Base-by-base conservation (phyloP, 345 rosid genomes). In the Populus nigra region DNA sequence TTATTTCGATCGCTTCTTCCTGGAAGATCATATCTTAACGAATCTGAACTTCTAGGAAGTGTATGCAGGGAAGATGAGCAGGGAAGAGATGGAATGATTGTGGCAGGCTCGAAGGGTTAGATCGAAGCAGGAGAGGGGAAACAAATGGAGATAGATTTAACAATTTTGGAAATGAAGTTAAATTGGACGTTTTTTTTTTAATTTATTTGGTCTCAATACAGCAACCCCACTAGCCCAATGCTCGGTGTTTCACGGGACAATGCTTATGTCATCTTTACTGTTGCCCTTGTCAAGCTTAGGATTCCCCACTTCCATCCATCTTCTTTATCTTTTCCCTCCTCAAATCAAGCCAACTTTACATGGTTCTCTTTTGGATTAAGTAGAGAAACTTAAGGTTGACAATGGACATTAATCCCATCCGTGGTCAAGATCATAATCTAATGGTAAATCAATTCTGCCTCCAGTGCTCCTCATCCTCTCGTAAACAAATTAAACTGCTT, bases 291-390 rank as follows among this genome's bases (percentile, higher is more conserved):
- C 87, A 83, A 85, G 86, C 88, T 86, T 84, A 69, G 90, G 90
- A 88, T 90, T 87, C 90, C 73, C 91, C 86, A 87, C 88, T 88
- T 83, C 69, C 73, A 50, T 80, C 73, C 79, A 79, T 68, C 83
- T 75, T 22, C 65, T 57, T 69, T 65, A 35, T 63, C 62, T 15
- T 75, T 80, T 70, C 70, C 74, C 76, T 77, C 67, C 85, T 77
- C 82, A 81, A 87, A 84, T 78, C 75, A 81, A 76, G 74, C 77
- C 23, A n/a, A 71, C 83, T 86, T 86, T 83, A 38, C 81, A 50
- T 65, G 82, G 76, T 76, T 73, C 77, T 75, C 82, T 83, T 76
- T 65, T 53, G 20, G 69, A 72, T 74, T 35, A 23, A 61, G 65
- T 61, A 50, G 39, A 50, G 80, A 81, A 68, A 23, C 77, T 76